Evolutionary conservation across 108 stramenopile species (phyloP).

Genomic region (Cyclotella choctawhatcheeana): DNA sequence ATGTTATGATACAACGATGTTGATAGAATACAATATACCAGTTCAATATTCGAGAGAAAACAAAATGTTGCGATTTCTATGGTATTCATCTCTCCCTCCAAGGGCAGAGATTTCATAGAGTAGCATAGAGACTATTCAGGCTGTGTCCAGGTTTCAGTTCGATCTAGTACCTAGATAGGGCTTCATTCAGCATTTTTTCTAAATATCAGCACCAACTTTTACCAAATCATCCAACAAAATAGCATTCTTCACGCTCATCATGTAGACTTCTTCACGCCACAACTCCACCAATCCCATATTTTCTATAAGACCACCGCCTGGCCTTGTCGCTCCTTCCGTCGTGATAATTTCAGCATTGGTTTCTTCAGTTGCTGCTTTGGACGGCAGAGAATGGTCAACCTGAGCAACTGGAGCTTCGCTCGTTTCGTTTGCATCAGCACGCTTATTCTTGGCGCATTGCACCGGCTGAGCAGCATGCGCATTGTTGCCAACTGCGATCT

Average conservation of each 20-base stretch:
- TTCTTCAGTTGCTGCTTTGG: neutral
- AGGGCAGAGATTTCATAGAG: neutral
- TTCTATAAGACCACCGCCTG: slow-evolving; percentile 10
- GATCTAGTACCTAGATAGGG: too few species aligned
- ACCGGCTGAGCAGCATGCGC: neutral
- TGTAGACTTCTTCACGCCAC: slow-evolving; percentile 43
- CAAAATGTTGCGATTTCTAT: neutral
- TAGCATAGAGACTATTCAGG: too few species aligned
- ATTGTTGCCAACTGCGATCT: neutral
- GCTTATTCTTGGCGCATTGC: neutral
- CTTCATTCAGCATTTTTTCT: neutral
- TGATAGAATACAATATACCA: too few species aligned
- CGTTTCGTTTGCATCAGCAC: neutral
- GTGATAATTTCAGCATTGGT: neutral
- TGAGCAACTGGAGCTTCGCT: neutral
- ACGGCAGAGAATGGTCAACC: neutral
- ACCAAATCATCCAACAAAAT: slow-evolving; percentile 52
- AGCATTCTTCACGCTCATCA: slow-evolving; percentile 52
- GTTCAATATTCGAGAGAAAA: too few species aligned
- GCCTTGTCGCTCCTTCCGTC: neutral
- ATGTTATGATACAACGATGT: too few species aligned
- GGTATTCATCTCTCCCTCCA: too few species aligned
- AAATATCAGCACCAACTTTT: slow-evolving; percentile 42
- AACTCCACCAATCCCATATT: slow-evolving; percentile 31
- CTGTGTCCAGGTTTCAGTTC: too few species aligned